Conservation (phyloP, 1,284 basidiomycete genomes). For the Hymenochaete sp. region DNA sequence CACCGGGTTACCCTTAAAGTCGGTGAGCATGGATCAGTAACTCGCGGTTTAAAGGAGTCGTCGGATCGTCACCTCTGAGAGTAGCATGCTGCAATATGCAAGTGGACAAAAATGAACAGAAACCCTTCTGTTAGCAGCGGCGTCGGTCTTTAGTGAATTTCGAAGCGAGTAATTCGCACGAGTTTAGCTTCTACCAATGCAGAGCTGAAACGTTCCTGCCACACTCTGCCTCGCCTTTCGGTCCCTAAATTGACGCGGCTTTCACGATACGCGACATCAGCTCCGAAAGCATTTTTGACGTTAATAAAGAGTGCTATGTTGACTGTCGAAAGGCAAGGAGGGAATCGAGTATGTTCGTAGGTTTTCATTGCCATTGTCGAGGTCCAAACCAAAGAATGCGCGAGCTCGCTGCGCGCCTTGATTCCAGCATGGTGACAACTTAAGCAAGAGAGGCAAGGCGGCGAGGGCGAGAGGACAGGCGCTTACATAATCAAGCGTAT, state of each 20-base stretch:
- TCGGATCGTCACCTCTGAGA: constrained; percentile 68
- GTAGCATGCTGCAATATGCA: not conserved
- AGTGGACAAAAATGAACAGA: not conserved
- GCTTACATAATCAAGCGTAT: too few species aligned
- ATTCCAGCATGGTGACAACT: too few species aligned
- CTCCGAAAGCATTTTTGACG: constrained; percentile 62
- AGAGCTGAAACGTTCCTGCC: constrained; percentile 74
- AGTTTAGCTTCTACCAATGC: constrained; percentile 75
- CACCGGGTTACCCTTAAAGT: constrained; percentile 46
- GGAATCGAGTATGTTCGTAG: constrained; percentile 46
- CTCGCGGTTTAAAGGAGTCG: constrained; percentile 76
- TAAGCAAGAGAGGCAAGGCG: too few species aligned
- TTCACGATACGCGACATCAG: constrained; percentile 45
- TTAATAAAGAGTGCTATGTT: constrained; percentile 62
- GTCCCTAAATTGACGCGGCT: constrained; percentile 65
- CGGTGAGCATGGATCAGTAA: constrained; percentile 68
- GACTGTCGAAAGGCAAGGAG: constrained; percentile 34
- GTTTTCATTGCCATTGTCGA: too few species aligned
- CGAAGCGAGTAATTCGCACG: constrained; percentile 34
- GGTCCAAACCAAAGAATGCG: too few species aligned
- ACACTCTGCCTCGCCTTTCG: too few species aligned
- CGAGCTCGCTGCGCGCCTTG: too few species aligned
- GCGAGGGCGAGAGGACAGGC: too few species aligned
- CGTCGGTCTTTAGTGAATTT: too few species aligned
- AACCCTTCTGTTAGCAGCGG: too few species aligned